Evolutionary conservation across 2,329 filamentous ascomycete species (phyloP).

Genomic region (Metarhizium rileyi): DNA sequence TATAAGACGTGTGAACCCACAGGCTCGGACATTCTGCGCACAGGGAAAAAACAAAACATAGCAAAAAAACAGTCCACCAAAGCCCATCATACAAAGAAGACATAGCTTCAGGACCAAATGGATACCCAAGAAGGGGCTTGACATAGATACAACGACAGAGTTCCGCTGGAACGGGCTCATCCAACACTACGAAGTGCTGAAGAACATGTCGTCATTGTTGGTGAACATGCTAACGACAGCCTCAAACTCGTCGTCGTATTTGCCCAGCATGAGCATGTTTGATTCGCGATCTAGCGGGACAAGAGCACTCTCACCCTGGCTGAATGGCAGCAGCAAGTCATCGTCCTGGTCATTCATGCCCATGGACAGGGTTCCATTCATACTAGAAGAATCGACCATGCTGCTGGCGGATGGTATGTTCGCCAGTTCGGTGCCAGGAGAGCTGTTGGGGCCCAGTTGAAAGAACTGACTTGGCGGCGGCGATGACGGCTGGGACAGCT

Average conservation of each 20-base stretch:
- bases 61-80: background rate
- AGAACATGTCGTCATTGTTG: conserved; percentile 42
- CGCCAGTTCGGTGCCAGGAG: conserved; percentile 19
- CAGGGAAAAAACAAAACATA: background rate
- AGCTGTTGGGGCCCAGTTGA: conserved; percentile 32
- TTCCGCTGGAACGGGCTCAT: background rate
- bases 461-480: conserved; percentile 41
- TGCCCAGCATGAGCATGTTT: conserved; percentile 39
- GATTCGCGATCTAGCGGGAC: conserved; percentile 35
- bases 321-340: conserved; percentile 34
- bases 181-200: conserved; percentile 25
- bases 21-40: background rate
- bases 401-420: conserved; percentile 19
- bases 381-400: conserved; percentile 22
- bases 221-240: conserved; percentile 41
- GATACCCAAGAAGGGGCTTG: conserved; percentile 2
- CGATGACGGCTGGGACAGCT: conserved; percentile 51
- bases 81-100: conserved; percentile 7
- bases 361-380: conserved; percentile 23
- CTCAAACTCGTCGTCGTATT: conserved; percentile 46
- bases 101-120: conserved; percentile 3
- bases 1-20: background rate
- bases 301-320: conserved; percentile 28
- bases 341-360: conserved; percentile 31
- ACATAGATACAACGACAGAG: background rate